These are phyloP conservation scores for Pythium oligandrum DNA, from an alignment of 352 stramenopile species.

Conservation along the genomic window DNA sequence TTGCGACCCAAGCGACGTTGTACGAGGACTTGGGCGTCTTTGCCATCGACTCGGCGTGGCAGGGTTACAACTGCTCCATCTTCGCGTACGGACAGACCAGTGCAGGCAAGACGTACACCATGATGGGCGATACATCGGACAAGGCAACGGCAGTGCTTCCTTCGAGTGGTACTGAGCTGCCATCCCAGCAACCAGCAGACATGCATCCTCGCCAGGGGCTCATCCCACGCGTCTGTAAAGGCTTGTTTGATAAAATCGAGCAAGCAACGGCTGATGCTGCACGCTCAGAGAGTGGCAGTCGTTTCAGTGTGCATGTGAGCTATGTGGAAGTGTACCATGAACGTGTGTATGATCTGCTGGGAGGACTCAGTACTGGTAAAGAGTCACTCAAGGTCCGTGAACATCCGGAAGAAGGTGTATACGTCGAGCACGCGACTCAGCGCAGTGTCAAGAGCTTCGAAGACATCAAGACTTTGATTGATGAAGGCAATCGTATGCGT, in stretches of 20 bases:
- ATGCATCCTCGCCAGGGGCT: conserved; percentile 27
- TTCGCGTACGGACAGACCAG: conserved; percentile 74
- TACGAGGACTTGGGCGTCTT: conserved; percentile 57
- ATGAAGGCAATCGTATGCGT: conserved; percentile 56
- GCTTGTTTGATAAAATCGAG: conserved; percentile 50
- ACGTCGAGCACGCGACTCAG: conserved; percentile 51
- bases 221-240: conserved; percentile 58
- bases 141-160: background rate
- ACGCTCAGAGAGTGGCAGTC: conserved; percentile 12
- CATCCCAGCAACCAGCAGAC: conserved; percentile 2
- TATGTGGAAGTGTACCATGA: conserved; percentile 85
- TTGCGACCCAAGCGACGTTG: conserved; percentile 44
- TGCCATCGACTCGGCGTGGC: conserved; percentile 45
- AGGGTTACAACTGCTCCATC: conserved; percentile 72
- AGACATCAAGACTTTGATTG: conserved; percentile 48
- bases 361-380: conserved; percentile 15
- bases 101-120: conserved; percentile 71
- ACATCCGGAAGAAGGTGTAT: conserved; percentile 62
- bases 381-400: conserved; percentile 69
- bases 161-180: background rate
- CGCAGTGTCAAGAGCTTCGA: conserved; percentile 41
- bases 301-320: conserved; percentile 47
- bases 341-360: conserved; percentile 64
- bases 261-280: conserved; percentile 8
- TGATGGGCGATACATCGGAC: conserved; percentile 36